A percentile compares a stretch with the other conserved stretches of the same genome.
Conservation (phyloP, 345 rosid genomes). For the Rhizophora mangle region DNA sequence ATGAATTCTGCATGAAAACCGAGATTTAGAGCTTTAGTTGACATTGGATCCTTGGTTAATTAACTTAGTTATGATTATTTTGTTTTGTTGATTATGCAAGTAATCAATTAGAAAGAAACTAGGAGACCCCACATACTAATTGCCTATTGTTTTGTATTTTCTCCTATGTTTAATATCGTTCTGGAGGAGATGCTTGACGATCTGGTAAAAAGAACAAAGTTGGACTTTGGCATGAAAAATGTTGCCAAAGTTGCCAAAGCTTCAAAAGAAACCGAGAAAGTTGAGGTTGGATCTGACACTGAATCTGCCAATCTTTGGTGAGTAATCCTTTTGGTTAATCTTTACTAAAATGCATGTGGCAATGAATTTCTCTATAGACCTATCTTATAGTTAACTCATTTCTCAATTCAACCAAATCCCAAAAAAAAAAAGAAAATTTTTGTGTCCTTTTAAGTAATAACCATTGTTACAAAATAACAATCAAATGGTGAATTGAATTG, state of each 20-base stretch:
- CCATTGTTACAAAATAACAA: too few relatives aligned
- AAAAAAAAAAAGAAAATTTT: too few relatives aligned
- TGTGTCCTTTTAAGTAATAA: too few relatives aligned
- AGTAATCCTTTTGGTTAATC: not conserved
- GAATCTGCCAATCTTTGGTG: conserved; percentile 11
- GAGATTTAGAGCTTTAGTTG: conserved; percentile 79
- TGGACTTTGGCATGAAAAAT: conserved; percentile 75
- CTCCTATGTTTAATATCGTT: not conserved
- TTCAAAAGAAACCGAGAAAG: conserved; percentile 68
- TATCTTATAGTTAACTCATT: too few relatives aligned
- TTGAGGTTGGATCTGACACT: conserved; percentile 74
- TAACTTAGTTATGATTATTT: not conserved
- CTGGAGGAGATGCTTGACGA: conserved; percentile 78
- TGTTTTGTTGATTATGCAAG: not conserved
- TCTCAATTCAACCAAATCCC: too few relatives aligned
- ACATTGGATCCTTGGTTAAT: conserved; percentile 62
- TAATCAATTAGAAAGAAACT: not conserved
- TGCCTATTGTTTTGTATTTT: not conserved
- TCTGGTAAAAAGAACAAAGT: conserved; percentile 62
- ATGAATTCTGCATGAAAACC: conserved; percentile 11
- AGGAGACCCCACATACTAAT: too few relatives aligned
- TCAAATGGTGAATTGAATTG: too few relatives aligned
- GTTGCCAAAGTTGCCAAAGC: conserved; percentile 66
- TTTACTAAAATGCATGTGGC: not conserved
- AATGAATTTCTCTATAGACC: not conserved